Evolutionary conservation across 2,329 filamentous ascomycete species (phyloP).

Genomic region (Verticillium klebahnii): DNA sequence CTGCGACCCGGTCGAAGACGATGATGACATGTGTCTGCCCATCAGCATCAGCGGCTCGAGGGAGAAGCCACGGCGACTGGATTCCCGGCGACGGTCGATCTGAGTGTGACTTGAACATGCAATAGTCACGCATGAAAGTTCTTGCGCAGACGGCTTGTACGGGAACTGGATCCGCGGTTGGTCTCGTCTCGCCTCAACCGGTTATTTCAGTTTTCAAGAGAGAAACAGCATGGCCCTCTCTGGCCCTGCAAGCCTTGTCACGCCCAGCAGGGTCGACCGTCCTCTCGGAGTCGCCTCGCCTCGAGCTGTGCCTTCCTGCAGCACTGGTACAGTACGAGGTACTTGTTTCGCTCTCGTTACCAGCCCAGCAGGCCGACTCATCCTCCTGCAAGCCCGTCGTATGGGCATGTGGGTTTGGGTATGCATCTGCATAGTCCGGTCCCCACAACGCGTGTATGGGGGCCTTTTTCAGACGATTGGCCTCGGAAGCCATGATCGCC

Average conservation of each 20-base stretch:
- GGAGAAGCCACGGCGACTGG: not conserved
- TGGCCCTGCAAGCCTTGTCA: not conserved
- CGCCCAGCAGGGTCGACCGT: not conserved
- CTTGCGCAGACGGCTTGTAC: not conserved
- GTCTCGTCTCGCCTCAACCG: not conserved
- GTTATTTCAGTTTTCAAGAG: not conserved
- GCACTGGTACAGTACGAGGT: too few relatives aligned
- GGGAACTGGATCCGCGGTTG: not conserved
- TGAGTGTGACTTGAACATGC: not conserved
- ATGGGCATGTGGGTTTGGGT: not conserved
- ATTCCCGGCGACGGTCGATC: not conserved
- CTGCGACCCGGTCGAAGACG: not conserved
- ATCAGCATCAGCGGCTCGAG: not conserved
- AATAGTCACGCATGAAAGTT: not conserved
- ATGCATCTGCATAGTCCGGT: slow-evolving; percentile 4
- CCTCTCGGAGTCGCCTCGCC: not conserved
- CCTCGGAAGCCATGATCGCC: not conserved
- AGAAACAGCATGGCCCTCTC: not conserved
- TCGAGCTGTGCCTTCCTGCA: not conserved
- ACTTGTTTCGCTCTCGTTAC: too few relatives aligned
- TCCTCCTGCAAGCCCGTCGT: not conserved
- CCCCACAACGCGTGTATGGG: slow-evolving; percentile 1
- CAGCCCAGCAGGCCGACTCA: too few relatives aligned
- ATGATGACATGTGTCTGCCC: not conserved
- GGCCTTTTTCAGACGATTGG: not conserved